phyloP scores from a whole-genome alignment of 805 yeast genomes.

The Hagleromyces aurorensis region DNA sequence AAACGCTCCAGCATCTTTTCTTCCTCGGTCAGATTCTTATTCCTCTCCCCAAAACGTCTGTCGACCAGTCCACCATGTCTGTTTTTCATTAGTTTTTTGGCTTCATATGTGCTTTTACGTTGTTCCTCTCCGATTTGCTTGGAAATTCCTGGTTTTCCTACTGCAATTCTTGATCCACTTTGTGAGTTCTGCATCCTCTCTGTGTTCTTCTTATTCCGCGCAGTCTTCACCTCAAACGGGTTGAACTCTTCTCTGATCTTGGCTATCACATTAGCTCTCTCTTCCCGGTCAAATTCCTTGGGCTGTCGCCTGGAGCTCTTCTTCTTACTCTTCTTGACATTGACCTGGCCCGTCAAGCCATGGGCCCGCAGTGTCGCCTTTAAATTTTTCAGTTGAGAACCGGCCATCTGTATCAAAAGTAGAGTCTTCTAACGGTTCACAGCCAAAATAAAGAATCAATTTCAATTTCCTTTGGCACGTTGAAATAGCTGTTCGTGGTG shows the following conservation, averaged over 20 bases:
- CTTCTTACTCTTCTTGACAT: constrained; percentile 45
- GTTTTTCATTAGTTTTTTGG: constrained; percentile 53
- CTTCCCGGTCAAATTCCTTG: constrained; percentile 62
- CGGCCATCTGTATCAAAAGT: constrained; percentile 46
- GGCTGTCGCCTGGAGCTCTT: constrained; percentile 44
- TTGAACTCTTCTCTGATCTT: constrained; percentile 78
- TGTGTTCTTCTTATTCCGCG: constrained; percentile 53
- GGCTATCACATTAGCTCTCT: constrained; percentile 45
- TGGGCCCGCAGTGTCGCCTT: constrained; percentile 68
- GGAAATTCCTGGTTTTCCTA: constrained; percentile 61
- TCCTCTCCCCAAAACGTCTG: constrained; percentile 87
- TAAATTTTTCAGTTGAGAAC: constrained; percentile 79
- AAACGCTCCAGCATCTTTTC: constrained; percentile 94
- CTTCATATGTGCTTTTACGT: constrained; percentile 55
- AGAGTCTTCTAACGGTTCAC: too few species aligned
- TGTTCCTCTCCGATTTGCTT: constrained; percentile 63
- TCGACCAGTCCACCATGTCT: constrained; percentile 75
- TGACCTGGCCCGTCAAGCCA: constrained; percentile 84
- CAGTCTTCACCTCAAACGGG: constrained; percentile 76
- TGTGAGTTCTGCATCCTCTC: constrained; percentile 33
- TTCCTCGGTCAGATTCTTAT: constrained; percentile 63
- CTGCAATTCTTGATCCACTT: constrained; percentile 38
- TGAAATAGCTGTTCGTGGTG: too few species aligned
- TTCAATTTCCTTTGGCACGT: too few species aligned
- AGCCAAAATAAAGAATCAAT: too few species aligned